Conservation (phyloP, 345 rosid species). For the Bruguiera parviflora region DNA sequence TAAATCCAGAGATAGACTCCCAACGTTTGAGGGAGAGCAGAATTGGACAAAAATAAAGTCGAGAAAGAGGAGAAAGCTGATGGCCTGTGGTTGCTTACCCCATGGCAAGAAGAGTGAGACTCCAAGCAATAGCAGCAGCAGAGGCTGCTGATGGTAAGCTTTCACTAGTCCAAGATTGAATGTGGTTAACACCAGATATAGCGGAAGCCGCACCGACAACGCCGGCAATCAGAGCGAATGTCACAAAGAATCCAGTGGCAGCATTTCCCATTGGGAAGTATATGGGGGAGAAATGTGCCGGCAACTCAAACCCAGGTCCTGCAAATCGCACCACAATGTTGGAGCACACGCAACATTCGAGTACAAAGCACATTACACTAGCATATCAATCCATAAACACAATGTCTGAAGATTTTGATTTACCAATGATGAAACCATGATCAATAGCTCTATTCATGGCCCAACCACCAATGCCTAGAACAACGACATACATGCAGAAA, state of each 20-base stretch:
- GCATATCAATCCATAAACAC: no score
- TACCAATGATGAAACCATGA: slow-evolving; percentile 83
- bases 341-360: no score
- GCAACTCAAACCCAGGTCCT: slow-evolving; percentile 70
- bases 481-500: slow-evolving; percentile 66
- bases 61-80: neutral
- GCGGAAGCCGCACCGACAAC: slow-evolving; percentile 82
- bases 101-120: slow-evolving; percentile 82
- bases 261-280: slow-evolving; percentile 94
- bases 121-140: slow-evolving; percentile 73
- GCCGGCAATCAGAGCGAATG: slow-evolving; percentile 74
- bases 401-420: neutral
- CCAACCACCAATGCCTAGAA: slow-evolving; percentile 82
- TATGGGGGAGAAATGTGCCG: slow-evolving; percentile 89
- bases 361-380: no score
- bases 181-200: slow-evolving; percentile 61
- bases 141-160: slow-evolving; percentile 80
- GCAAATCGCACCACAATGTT: slow-evolving; percentile 13
- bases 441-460: slow-evolving; percentile 74
- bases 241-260: slow-evolving; percentile 91
- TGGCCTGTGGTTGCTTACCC: slow-evolving; percentile 42
- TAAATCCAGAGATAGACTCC: no score
- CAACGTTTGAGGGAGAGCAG: no score
- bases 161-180: slow-evolving; percentile 50
- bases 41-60: no score